Evolutionary conservation across 2,329 filamentous ascomycete genomes (phyloP), one percentile per base, ranked within the genome.

Genomic region (Fusarium sp.): DNA sequence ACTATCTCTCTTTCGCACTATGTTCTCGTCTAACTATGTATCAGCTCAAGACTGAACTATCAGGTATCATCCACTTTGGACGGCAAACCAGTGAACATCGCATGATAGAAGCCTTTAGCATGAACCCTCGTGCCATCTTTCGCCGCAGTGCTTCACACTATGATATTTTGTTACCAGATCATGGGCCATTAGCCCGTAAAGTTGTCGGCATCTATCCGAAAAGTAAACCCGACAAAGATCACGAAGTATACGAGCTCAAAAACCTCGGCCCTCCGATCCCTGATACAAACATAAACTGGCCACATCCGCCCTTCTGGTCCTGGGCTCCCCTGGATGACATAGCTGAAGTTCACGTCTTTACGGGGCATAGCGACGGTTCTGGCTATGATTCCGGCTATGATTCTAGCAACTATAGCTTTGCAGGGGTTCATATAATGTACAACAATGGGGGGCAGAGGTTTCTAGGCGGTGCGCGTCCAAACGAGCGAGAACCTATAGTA

Each of bases 241-340:
- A 33, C 12, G 18, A 44, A 20, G 8, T 12, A 5, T 5, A 8
- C 18, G 7, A 6, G 2, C 7, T 42, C 4, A 6, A 4, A 15
- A 31, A 16, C 13, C 15, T 26, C 9, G 38, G 38, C 8, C 38
- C 38, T 8, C 11, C 18, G 23, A 18, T 18, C 26, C 34, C 9
- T 30, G 13, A 13, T 18, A 18, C 28, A 13, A 11, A 18, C 6
- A 2, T 4, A 8, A 8, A 4, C 8, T n/a, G 6, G 30, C 31
- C 20, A 13, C 3, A 8, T 5, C 8, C 13, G 2, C 31, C 20
- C 8, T 2, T 18, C 20, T 53, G 40, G 44, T 38, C 44, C 6
- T 57, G 57, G 57, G 57, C 37, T 37, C 44, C 52, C 8, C 7
- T 61, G 2, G 10, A 38, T 45, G 16, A 12, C 12, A 61, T 61